These are phyloP conservation scores for Podaxis sp. DNA, from an alignment of 768 basidiomycete species.

Conservation along the genomic window DNA sequence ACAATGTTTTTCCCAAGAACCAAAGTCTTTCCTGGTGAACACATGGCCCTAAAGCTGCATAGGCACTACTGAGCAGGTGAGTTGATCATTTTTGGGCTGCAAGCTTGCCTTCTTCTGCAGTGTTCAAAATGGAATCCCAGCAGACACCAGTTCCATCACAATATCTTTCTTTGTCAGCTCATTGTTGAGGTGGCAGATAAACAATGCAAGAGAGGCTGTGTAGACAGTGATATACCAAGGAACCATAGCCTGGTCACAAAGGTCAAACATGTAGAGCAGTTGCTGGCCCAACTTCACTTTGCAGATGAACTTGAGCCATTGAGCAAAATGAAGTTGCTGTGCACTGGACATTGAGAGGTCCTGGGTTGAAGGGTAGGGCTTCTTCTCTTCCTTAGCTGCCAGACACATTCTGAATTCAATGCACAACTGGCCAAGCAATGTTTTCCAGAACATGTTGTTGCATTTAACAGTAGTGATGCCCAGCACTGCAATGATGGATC, in stretches of 20 bases:
- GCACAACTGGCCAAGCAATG: neutral
- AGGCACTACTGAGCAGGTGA: no score
- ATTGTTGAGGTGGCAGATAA: neutral
- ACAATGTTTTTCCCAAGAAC: no score
- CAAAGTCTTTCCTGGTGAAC: no score
- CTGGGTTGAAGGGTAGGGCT: neutral
- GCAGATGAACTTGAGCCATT: neutral
- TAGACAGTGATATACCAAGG: neutral
- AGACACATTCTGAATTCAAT: neutral
- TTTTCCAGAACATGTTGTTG: neutral
- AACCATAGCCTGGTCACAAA: neutral
- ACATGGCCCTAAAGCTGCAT: no score
- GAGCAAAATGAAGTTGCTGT: neutral
- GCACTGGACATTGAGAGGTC: neutral
- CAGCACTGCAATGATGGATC: neutral
- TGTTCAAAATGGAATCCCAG: no score
- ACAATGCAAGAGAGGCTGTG: neutral
- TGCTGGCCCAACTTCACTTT: neutral
- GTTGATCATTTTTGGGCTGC: no score
- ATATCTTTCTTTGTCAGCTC: neutral
- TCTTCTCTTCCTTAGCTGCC: neutral
- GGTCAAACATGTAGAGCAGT: conserved; percentile 1
- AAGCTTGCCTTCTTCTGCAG: no score
- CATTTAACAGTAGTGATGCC: neutral
- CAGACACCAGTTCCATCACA: neutral